Conservation (phyloP, 2,329 filamentous ascomycete species). For the Emergomyces orientalis region DNA sequence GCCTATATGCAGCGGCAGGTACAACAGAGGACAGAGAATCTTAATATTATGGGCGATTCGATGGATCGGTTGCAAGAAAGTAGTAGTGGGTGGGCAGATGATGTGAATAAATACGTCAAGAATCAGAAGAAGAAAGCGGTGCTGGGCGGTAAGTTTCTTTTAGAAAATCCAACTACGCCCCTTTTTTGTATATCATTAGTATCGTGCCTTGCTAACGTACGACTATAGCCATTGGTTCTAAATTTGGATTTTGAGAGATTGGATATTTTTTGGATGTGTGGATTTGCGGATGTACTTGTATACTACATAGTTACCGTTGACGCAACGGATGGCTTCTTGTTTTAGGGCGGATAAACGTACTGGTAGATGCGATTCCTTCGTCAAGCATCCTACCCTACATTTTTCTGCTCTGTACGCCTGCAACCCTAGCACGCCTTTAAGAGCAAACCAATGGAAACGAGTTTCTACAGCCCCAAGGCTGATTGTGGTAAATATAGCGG, state of each 20-base stretch:
- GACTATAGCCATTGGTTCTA: constrained; percentile 30
- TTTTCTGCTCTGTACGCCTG: background rate
- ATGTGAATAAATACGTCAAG: constrained; percentile 76
- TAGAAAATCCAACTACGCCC: background rate
- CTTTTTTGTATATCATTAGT: background rate
- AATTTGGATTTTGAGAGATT: constrained; percentile 33
- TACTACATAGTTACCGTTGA: background rate
- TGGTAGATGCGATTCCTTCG: background rate
- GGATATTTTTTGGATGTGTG: background rate
- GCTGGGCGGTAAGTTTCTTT: constrained; percentile 47
- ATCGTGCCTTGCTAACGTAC: background rate
- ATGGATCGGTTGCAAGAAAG: constrained; percentile 76
- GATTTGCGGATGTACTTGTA: background rate
- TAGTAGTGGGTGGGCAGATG: constrained; percentile 74
- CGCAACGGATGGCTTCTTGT: background rate
- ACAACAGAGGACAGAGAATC: constrained; percentile 80
- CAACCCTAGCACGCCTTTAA: background rate
- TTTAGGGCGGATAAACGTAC: background rate
- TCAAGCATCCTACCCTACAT: background rate
- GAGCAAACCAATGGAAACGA: background rate
- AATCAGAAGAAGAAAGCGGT: constrained; percentile 82
- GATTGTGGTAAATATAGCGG: background rate
- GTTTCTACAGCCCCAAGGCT: background rate
- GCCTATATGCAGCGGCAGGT: constrained; percentile 80
- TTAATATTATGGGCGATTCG: constrained; percentile 71